Evolutionary conservation across 1,139 yeast species (phyloP).

Genomic region (Debaryomyces sp.): DNA sequence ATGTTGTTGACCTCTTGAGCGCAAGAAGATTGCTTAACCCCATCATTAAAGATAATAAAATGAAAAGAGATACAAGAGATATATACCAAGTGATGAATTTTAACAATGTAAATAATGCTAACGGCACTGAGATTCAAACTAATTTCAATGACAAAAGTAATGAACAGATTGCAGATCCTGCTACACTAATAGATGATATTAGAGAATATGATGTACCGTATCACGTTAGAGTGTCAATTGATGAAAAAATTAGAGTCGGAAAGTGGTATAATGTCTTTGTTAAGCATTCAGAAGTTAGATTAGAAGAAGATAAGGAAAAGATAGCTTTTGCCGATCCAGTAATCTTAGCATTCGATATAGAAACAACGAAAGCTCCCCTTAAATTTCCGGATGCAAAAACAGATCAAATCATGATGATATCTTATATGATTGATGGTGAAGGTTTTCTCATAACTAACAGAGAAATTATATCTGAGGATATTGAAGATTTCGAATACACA

Average conservation of each 20-base stretch:
- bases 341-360: constrained; percentile 95
- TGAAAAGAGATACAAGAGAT: constrained; percentile 66
- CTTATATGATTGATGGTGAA: constrained; percentile 98
- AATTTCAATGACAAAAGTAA: constrained; percentile 12
- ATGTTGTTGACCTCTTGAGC: constrained; percentile 69
- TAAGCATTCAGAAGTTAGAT: constrained; percentile 53
- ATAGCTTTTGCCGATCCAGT: constrained; percentile 98
- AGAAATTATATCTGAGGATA: constrained; percentile 91
- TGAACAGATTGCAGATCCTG: constrained; percentile 49
- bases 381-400: constrained; percentile 91
- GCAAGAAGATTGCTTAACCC: constrained; percentile 76
- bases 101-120: constrained; percentile 31
- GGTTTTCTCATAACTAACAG: constrained; percentile 93
- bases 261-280: constrained; percentile 91
- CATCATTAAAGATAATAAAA: constrained; percentile 67
- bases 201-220: constrained; percentile 97
- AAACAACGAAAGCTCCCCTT: constrained; percentile 94
- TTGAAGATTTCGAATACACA: constrained; percentile 95
- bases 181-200: constrained; percentile 72
- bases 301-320: constrained; percentile 69
- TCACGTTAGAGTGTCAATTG: constrained; percentile 94
- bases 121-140: constrained; percentile 19
- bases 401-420: constrained; percentile 99
- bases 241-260: constrained; percentile 82
- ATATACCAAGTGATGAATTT: constrained; percentile 62